Base-by-base conservation (phyloP, 768 basidiomycete species). In the Tulasnella sp. region DNA sequence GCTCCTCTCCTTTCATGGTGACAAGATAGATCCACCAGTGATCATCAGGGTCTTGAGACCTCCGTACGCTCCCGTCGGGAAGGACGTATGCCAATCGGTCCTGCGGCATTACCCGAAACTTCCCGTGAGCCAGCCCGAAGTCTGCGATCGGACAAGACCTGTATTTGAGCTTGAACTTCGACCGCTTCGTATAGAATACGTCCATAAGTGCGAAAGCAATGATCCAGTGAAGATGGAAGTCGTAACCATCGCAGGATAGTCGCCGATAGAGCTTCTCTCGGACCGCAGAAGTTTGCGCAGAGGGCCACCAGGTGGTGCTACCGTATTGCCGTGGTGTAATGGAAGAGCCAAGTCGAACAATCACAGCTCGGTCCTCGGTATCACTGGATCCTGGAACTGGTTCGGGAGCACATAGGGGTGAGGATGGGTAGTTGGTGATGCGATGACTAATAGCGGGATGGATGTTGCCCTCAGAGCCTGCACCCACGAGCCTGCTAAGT, bases 21-120 rank as follows among this genome's bases (percentile, higher is more conserved):
- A 19, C 68, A 38, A 78, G 68, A 40, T 73, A 78, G 16, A 78
- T 68, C 77, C 77, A 73, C n/a, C 48, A 78, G 71, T 78, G 68
- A 39, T 71, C 42, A 10, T 71, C 21, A 10, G 56, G 68, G 73
- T 78, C 68, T 18, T 78, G 62, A 27, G 58, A 56, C 40, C 40
- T 38, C n/a, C 24, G 36, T 19, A 39, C 71, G 27, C n/a, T 78
- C 24, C 77, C 77, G 36, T 78, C 77, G 9, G 77, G 77, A 12
- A 78, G 34, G 39, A 68, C 62, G 42, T 78, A 71, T 0, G 77
- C 77, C 27, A 78, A 39, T 71, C 48, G 34, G 27, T 78, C 62
- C 38, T 78, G 39, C 7, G 24, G 24, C 27, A 71, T 78, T n/a
- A 24, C 77, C 27, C 62, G 52, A 21, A 78, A 68, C 36, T 40